phyloP scores from a whole-genome alignment of 345 rosid genomes.

The Anacardium occidentale region DNA sequence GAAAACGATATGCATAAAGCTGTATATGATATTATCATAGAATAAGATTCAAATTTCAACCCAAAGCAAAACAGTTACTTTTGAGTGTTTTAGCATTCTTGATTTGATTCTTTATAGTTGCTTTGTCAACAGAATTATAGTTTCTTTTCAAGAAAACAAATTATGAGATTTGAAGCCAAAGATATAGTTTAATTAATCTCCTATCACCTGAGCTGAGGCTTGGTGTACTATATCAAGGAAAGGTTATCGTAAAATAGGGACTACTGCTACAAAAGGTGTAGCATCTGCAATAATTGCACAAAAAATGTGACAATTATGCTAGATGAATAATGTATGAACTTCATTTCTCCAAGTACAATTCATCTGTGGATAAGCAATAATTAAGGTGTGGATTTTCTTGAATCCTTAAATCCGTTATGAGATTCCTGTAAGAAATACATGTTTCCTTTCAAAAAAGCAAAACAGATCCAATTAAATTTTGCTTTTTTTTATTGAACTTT shows the following conservation, averaged over 20 bases:
- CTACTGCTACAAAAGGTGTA: neutral
- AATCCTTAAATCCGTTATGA: neutral
- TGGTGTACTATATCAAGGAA: neutral
- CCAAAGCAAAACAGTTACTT: neutral
- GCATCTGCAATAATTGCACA: neutral
- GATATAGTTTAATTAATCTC: neutral
- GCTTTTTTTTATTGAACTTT: neutral
- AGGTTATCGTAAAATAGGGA: neutral
- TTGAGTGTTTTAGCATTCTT: neutral
- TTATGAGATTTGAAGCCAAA: constrained; percentile 7
- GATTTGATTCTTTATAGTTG: neutral
- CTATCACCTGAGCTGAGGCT: neutral
- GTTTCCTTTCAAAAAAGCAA: too few species aligned
- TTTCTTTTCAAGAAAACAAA: too few species aligned
- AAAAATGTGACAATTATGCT: neutral
- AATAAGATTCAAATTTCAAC: neutral
- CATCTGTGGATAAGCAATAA: neutral
- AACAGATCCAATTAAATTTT: neutral
- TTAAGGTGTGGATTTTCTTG: neutral
- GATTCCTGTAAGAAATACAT: neutral
- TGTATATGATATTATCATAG: neutral
- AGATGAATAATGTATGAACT: neutral
- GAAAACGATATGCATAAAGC: neutral
- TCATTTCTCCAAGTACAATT: neutral
- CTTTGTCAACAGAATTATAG: too few species aligned